phyloP scores from a whole-genome alignment of 352 stramenopile species.

The Aphanomyces stellatus region DNA sequence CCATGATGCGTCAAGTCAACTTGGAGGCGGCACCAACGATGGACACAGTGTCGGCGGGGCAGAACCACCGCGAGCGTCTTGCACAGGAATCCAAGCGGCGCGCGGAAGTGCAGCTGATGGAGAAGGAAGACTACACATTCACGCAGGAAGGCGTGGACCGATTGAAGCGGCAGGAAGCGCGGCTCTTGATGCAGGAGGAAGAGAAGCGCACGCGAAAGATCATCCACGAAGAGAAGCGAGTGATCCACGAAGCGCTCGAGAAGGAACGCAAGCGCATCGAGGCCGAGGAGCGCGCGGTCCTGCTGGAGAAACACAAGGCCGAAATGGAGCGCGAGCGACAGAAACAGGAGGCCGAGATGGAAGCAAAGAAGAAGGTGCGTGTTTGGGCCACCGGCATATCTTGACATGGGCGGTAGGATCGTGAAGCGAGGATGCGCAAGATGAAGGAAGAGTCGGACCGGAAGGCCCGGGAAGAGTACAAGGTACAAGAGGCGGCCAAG shows the following conservation, averaged over 20 bases:
- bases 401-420: constrained; percentile 11
- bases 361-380: constrained; percentile 22
- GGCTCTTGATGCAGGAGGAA: constrained; percentile 46
- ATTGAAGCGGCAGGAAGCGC: constrained; percentile 41
- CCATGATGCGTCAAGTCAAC: constrained; percentile 20
- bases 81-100: constrained; percentile 39
- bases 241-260: constrained; percentile 18
- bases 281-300: constrained; percentile 34
- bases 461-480: constrained; percentile 39
- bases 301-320: constrained; percentile 43
- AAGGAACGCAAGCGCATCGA: constrained; percentile 4
- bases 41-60: constrained; percentile 36
- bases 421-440: constrained; percentile 47
- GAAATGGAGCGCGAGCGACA: constrained; percentile 36
- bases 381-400: too few species aligned
- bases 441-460: constrained; percentile 55
- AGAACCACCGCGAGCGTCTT: constrained; percentile 56
- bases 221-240: constrained; percentile 31
- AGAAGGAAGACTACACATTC: constrained; percentile 47
- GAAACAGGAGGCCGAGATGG: constrained; percentile 43
- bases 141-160: constrained; percentile 42
- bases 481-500: constrained; percentile 22
- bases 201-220: constrained; percentile 40
- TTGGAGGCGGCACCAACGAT: background rate
- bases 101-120: constrained; percentile 39